Evolutionary conservation across 805 yeast species (phyloP).

Genomic region (Middelhovenomyces tepae): DNA sequence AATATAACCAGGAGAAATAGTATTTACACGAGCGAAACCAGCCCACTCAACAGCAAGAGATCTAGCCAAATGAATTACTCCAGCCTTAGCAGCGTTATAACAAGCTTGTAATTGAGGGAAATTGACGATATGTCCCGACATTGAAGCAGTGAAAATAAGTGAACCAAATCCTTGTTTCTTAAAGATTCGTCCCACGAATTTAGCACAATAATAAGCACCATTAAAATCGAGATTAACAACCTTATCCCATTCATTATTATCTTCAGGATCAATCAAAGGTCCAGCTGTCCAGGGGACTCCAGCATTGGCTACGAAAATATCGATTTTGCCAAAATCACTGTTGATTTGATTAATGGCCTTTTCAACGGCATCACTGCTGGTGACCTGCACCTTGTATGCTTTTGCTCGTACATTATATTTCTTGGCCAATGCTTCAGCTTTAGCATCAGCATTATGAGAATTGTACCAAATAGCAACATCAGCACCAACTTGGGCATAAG

Average conservation of each 20-base stretch:
- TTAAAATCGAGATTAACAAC: conserved; percentile 69
- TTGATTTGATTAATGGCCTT: conserved; percentile 41
- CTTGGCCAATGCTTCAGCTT: conserved; percentile 45
- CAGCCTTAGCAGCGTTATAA: conserved; percentile 84
- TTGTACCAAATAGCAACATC: conserved; percentile 66
- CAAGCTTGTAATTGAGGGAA: conserved; percentile 81
- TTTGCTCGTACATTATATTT: conserved; percentile 52
- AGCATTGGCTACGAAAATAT: conserved; percentile 82
- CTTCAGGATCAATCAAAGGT: conserved; percentile 39
- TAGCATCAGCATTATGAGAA: conserved; percentile 52
- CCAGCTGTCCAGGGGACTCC: conserved; percentile 79
- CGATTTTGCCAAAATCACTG: conserved; percentile 69
- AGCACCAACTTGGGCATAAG: conserved; percentile 82
- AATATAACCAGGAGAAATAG: conserved; percentile 82
- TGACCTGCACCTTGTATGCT: conserved; percentile 57
- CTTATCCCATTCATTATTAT: conserved; percentile 56
- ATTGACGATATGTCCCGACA: conserved; percentile 83
- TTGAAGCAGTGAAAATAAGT: conserved; percentile 75
- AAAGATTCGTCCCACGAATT: conserved; percentile 64
- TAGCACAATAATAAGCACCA: conserved; percentile 74
- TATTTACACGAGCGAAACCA: conserved; percentile 77
- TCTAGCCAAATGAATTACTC: conserved; percentile 61
- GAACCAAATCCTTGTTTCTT: conserved; percentile 68
- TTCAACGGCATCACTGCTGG: conserved; percentile 42
- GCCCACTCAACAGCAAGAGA: conserved; percentile 86